Conservation (phyloP, 1,139 yeast genomes). For the Saccharomyces hybrid region DNA sequence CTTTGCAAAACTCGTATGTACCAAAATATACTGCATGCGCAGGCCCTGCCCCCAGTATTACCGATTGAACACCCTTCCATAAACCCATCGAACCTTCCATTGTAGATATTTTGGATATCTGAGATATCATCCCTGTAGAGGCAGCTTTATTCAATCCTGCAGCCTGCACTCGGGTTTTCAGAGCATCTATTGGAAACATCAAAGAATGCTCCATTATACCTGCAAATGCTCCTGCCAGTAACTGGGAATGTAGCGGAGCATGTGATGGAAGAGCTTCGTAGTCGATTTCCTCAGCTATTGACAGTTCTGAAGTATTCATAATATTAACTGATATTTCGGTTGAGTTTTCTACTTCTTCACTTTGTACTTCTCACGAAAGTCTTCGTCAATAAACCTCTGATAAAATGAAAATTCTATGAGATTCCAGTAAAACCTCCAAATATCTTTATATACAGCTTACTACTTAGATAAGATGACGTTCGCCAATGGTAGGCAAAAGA, state of each 20-base stretch:
- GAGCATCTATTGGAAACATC: constrained; percentile 92
- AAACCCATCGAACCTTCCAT: constrained; percentile 86
- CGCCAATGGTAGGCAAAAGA: neutral
- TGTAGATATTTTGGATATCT: constrained; percentile 68
- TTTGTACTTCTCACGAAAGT: neutral
- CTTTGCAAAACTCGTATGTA: constrained; percentile 83
- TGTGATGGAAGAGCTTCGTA: constrained; percentile 89
- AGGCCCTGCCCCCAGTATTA: constrained; percentile 97
- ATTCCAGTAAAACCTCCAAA: neutral
- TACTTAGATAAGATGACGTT: neutral
- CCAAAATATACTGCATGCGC: constrained; percentile 97
- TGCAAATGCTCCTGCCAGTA: constrained; percentile 93
- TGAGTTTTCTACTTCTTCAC: neutral
- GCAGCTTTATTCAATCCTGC: constrained; percentile 26
- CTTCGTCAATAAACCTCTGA: neutral
- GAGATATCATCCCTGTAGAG: constrained; percentile 40
- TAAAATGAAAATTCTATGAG: neutral
- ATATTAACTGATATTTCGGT: neutral
- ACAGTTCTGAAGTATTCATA: constrained; percentile 12
- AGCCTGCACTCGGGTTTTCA: constrained; percentile 88
- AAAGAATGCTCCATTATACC: constrained; percentile 98
- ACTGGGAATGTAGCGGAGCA: constrained; percentile 75
- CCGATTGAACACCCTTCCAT: constrained; percentile 94
- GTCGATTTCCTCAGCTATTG: constrained; percentile 43
- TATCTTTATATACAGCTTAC: neutral